phyloP scores from a whole-genome alignment of 768 basidiomycete species.

The Collybia sordida region DNA sequence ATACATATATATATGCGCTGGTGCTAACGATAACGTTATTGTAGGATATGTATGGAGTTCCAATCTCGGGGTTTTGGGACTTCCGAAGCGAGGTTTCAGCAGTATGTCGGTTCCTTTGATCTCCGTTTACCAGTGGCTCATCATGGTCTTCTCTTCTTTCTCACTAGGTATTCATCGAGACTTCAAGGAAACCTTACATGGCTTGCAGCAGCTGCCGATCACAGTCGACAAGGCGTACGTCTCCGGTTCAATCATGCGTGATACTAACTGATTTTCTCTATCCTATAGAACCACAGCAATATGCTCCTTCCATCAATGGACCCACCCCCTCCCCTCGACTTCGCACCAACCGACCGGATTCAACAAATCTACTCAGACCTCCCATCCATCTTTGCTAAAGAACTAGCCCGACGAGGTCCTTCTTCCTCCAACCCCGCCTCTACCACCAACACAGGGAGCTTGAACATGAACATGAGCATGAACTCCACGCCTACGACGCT shows the following conservation, averaged over 20 bases:
- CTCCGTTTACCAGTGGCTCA: background rate
- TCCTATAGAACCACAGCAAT: conserved; percentile 26
- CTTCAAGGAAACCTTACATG: conserved; percentile 72
- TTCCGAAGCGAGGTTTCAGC: conserved; percentile 51
- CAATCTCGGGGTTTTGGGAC: conserved; percentile 49
- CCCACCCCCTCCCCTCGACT: conserved; percentile 49
- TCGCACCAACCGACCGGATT: conserved; percentile 57
- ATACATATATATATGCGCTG: too few species aligned
- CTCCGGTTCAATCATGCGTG: conserved; percentile 6
- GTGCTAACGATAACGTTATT: conserved; percentile 1
- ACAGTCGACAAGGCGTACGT: conserved; percentile 47
- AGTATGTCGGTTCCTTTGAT: conserved; percentile 46
- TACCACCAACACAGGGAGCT: background rate
- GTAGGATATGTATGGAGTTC: conserved; percentile 61
- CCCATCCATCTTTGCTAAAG: conserved; percentile 60
- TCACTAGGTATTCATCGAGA: conserved; percentile 53
- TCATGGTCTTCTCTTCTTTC: conserved; percentile 9
- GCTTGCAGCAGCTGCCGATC: conserved; percentile 69
- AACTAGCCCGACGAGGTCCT: conserved; percentile 48
- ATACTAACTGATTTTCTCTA: conserved; percentile 3
- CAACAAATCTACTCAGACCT: conserved; percentile 63
- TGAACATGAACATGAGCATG: background rate
- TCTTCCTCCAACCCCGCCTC: conserved; percentile 12
- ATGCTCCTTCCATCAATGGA: conserved; percentile 58
- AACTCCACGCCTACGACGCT: conserved; percentile 26